These are phyloP conservation scores for Blastobotrys robertii DNA, from an alignment of 805 yeast genomes.

Conservation along the genomic window DNA sequence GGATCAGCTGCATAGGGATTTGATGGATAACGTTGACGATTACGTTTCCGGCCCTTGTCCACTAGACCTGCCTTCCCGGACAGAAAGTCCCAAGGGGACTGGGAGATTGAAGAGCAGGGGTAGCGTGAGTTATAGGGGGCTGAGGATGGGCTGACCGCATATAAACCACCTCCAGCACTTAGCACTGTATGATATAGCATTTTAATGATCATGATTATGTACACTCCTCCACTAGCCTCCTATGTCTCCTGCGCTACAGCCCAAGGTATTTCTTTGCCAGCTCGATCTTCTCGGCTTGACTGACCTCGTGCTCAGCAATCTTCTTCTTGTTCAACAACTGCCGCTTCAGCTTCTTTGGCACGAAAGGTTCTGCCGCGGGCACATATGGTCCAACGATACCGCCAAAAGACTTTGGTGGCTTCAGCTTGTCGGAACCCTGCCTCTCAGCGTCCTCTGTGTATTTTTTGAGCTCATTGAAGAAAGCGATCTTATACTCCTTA, in stretches of 20 bases:
- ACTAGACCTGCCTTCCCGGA: too few relatives aligned
- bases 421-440: conserved; percentile 56
- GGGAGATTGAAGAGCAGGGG: neutral
- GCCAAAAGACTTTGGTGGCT: conserved; percentile 63
- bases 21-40: too few relatives aligned
- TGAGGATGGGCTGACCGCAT: neutral
- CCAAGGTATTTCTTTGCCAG: conserved; percentile 35
- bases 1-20: conserved; percentile 6
- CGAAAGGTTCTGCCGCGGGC: conserved; percentile 54
- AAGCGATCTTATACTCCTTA: conserved; percentile 23
- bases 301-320: conserved; percentile 23
- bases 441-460: conserved; percentile 43
- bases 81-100: neutral
- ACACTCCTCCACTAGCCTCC: too few relatives aligned
- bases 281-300: conserved; percentile 21
- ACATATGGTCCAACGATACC: conserved; percentile 57
- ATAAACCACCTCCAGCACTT: neutral
- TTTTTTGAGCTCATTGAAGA: conserved; percentile 38
- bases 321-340: conserved; percentile 38
- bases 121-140: neutral
- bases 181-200: conserved; percentile 6
- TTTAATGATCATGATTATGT: neutral
- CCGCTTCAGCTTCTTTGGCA: conserved; percentile 41
- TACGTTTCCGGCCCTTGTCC: too few relatives aligned
- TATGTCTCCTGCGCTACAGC: conserved; percentile 1